Base-by-base conservation (phyloP, 306 rosid genomes). In the Vigna trinervia region DNA sequence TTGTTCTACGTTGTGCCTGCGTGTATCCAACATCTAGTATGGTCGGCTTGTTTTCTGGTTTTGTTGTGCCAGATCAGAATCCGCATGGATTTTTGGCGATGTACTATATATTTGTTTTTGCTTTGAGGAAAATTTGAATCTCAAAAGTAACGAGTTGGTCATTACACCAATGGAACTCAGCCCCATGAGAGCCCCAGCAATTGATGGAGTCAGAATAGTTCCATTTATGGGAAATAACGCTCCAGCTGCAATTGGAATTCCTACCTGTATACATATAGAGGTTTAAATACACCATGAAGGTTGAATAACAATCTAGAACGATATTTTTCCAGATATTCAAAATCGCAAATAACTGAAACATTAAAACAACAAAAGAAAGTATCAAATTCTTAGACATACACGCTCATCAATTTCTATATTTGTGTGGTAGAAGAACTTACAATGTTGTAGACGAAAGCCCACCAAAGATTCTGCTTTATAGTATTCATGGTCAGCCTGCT, bases 141-240 rank as follows among this genome's bases (percentile, higher is more conserved):
- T 92, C 80, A 94, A 75, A 78, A 90, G 85, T 64, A 94, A 84
- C 2, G 97, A 94, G 90, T 94, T 94, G 53, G 90, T 85, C 88
- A 88, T 90, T 77, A 94, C 98, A 38, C 97, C 97, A 47, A 92
- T 75, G 77, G 97, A 94, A 83, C 97, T 90, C 77, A 94, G 75
- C 32, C 96, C 97, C 98, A 94, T 90, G 48, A 94, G 91, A 19
- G 97, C 98, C 80, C 98, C 98, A 5, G 98, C 98, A 57, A 94
- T 94, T 59, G 97, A 94, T 57, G 98, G 98, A 77, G 95, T 94
- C 85, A 94, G 84, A 82, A 92, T 76, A 43, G 94, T 89, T 62
- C 98, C 97, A 53, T 90, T 92, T 64, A 90, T 68, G 12, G 97
- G 98, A 74, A 92, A 87, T 89, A 94, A 74, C 75, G 87, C 84